Conservation (phyloP, 768 basidiomycete species). For the Tylopilus sp. region DNA sequence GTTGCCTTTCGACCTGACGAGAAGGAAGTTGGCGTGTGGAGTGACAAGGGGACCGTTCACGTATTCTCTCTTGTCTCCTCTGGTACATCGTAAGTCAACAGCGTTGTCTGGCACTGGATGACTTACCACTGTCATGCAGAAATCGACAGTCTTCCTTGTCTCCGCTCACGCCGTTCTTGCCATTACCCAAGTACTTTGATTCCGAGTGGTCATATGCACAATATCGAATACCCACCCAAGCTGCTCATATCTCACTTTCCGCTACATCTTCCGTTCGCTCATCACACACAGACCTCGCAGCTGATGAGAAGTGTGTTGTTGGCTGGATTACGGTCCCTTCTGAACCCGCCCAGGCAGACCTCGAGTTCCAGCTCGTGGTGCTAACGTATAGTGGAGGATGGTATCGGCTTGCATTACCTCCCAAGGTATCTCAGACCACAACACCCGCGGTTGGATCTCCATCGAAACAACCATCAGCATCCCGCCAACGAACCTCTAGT, state of each 20-base stretch:
- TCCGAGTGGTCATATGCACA: constrained; percentile 98
- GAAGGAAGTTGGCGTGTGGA: constrained; percentile 85
- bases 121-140: constrained; percentile 35
- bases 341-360: constrained; percentile 30
- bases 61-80: constrained; percentile 73
- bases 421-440: constrained; percentile 20
- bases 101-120: constrained; percentile 1
- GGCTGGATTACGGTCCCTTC: constrained; percentile 70
- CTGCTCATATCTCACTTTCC: constrained; percentile 76
- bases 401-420: constrained; percentile 76
- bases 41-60: constrained; percentile 94
- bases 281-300: constrained; percentile 57
- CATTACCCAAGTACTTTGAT: constrained; percentile 85
- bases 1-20: constrained; percentile 87
- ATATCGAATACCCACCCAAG: constrained; percentile 83
- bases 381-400: constrained; percentile 89
- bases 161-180: constrained; percentile 73
- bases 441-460: constrained; percentile 37
- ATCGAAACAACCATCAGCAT: constrained; percentile 37
- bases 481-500: constrained; percentile 52
- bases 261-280: constrained; percentile 57
- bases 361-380: constrained; percentile 76
- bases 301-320: constrained; percentile 83
- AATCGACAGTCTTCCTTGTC: constrained; percentile 86
- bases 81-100: constrained; percentile 56